phyloP scores from a whole-genome alignment of 148 eudicot species.

The Cornus suecica region DNA sequence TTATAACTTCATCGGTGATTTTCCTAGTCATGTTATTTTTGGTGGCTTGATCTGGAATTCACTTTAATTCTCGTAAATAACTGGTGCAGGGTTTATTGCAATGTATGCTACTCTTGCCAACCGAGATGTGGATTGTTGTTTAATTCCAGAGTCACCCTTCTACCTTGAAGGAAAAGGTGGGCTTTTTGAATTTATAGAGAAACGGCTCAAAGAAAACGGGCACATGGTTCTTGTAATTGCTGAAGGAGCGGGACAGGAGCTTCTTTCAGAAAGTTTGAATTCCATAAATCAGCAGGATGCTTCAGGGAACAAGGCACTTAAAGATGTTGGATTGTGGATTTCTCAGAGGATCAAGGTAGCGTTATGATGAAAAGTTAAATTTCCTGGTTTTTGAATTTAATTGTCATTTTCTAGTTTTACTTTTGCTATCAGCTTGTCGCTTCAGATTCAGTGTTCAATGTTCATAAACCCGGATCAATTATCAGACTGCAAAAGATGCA shows the following conservation, averaged over 20 bases:
- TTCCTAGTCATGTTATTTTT: not conserved
- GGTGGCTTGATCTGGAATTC: not conserved
- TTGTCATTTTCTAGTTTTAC: not conserved
- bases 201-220: constrained; percentile 80
- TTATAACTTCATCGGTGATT: not conserved
- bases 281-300: constrained; percentile 61
- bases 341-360: constrained; percentile 77
- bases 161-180: constrained; percentile 89
- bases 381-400: not conserved
- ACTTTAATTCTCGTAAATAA: constrained; percentile 7
- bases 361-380: not conserved
- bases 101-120: constrained; percentile 98
- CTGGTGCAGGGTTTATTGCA: constrained; percentile 81
- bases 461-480: not conserved
- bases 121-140: constrained; percentile 95
- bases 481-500: not conserved
- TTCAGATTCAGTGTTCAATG: not conserved
- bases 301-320: constrained; percentile 80
- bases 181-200: constrained; percentile 72
- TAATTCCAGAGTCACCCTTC: constrained; percentile 97
- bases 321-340: constrained; percentile 90
- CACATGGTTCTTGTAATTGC: constrained; percentile 98
- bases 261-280: constrained; percentile 47
- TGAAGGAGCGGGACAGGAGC: constrained; percentile 97
- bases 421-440: not conserved